Base-by-base conservation (phyloP, 2,329 filamentous ascomycete genomes). In the Escovopsis weberi region DNA sequence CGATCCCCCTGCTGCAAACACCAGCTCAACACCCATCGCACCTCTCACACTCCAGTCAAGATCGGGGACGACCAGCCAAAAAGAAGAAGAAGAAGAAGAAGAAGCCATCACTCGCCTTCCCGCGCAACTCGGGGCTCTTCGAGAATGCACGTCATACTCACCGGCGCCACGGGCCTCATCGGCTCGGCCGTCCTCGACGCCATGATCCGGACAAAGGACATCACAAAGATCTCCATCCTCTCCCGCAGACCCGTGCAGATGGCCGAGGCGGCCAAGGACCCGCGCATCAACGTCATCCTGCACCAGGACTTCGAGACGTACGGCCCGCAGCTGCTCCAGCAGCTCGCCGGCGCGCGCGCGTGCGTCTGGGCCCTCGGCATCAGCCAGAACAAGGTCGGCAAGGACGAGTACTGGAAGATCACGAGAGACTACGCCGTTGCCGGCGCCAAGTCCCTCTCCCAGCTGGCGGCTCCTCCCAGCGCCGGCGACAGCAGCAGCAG, bases 281-380 rank as follows among this genome's bases (percentile, higher is more conserved):
- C 68, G 1, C 75, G 80, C 47, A 68, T 78, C 45, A 70, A 73
- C 23, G 75, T 85, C 43, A 78, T 86, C 47, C 62, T 80, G 15
- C 80, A 86, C 54, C 67, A 71, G 12, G 78, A 87, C 56, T 87
- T 82, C 53, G 59, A 63, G 11, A 63, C 57, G 1, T 87, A 85
- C 55, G 28, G 73, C 33, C 51, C 68, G 0, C 64, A 66, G 0
- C 50, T 85, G 2, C 65, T 86, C 9, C 48, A 59, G 23, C 65
- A 79, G 53, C 64, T 88, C 0, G 66, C 69, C 41, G 81, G 74
- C 19, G 82, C 82, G 0, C 63, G 70, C 7, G 82, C 78, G 2
- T 82, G 77, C 45, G 78, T 87, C 1, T 88, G 83, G 83, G 82
- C 83, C 0, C 65, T 81, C 38, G 82, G 83, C 0, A 75, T 79